Base-by-base conservation (phyloP, 192 early-diverging fungal genomes). In the Linnemannia exigua region DNA sequence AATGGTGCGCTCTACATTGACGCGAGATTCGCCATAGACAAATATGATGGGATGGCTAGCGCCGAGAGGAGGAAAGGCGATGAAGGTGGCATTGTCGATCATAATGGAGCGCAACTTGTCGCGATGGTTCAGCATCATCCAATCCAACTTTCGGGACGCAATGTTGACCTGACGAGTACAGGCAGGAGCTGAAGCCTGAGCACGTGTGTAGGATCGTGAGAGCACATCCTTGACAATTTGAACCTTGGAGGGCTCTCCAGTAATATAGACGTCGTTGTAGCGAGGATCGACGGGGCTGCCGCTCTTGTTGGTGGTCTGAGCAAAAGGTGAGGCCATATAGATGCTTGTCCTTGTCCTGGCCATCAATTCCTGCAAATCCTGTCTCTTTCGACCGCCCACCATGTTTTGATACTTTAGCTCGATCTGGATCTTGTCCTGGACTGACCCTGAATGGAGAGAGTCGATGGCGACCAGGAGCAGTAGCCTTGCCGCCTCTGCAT, bases 111-210 rank as follows among this genome's bases (percentile, higher is more conserved):
- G 76, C 36, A 96, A 67, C 33, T 89, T 81, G 33, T 91, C 89
- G 17, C 89, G 90, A 38, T 90, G 76, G 74, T 90, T 87, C n/a
- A 91, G 68, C 33, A 94, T 71, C 80, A 96, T 89, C 95, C 95
- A 96, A 72, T 96, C 95, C 35, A 96, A 80, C 74, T 96, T 96
- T 2, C 92, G 82, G 5, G 93, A 93, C 12, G 93, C 79, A 66
- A 91, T 89, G 22, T 73, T 86, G 71, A 90, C 79, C 73, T 90
- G 81, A 15, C 77, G 79, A 20, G 79, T 75, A 35, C 46, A 75
- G n/a, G 68, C 80, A 16, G 69, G 22, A 50, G 72, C 74, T 52
- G 81, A 70, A 0, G 79, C 35, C 68, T 84, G 70, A 74, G 87
- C 90, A 48, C 92, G 91, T 81, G 89, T 70, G 69, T 68, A 89